Conservation (phyloP, 2,329 filamentous ascomycete species). For the Knufia fluminis region DNA sequence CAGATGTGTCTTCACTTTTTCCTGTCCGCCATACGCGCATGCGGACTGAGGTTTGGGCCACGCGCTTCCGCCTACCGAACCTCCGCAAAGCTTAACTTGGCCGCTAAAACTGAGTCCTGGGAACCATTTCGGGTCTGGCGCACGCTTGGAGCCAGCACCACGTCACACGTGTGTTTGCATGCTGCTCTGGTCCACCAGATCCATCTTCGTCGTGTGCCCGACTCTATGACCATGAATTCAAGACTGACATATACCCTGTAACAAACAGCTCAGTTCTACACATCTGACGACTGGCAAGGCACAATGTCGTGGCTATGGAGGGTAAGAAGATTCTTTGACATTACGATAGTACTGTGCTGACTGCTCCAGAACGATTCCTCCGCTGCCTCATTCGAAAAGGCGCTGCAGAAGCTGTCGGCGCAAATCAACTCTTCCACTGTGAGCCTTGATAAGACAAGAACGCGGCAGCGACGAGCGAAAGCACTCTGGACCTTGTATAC, state of each 20-base stretch:
- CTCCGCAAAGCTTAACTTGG: not conserved
- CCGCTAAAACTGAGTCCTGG: not conserved
- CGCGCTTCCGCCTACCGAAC: not conserved
- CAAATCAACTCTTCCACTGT: slow-evolving; percentile 72
- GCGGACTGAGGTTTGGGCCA: not conserved
- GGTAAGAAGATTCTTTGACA: slow-evolving; percentile 4
- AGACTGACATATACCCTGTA: too few relatives aligned
- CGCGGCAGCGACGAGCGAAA: slow-evolving; percentile 65
- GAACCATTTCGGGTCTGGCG: not conserved
- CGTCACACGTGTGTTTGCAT: not conserved
- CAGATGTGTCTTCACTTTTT: slow-evolving; percentile 6
- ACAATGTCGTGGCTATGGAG: slow-evolving; percentile 13
- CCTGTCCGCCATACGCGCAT: not conserved
- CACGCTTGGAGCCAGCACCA: not conserved
- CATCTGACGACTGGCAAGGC: not conserved
- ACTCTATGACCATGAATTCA: too few relatives aligned
- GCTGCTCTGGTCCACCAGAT: not conserved
- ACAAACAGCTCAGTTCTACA: too few relatives aligned
- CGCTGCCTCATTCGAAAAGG: slow-evolving; percentile 87
- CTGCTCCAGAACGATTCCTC: slow-evolving; percentile 57
- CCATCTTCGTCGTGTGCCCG: not conserved
- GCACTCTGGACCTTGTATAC: slow-evolving; percentile 87
- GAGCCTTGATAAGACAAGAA: slow-evolving; percentile 63
- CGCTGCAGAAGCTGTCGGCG: slow-evolving; percentile 66
- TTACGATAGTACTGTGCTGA: slow-evolving; percentile 1